Conservation (phyloP, 345 rosid species). For the Trapa incisa region DNA sequence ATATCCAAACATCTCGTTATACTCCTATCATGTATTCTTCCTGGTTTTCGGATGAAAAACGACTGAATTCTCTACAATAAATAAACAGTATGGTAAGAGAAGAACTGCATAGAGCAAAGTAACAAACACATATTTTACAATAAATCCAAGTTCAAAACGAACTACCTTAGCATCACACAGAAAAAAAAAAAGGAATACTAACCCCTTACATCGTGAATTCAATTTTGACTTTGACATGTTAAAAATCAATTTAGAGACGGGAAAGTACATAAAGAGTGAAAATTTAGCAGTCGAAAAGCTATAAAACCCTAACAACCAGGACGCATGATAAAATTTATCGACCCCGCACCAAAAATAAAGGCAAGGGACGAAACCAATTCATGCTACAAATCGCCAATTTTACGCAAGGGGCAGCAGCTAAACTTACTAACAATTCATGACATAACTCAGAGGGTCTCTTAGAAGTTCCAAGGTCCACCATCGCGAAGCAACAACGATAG, state of each 20-base stretch:
- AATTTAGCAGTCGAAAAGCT: too few species aligned
- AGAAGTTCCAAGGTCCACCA: too few species aligned
- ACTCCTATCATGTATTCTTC: slow-evolving; percentile 23
- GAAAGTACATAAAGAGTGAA: not conserved
- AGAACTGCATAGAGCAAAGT: not conserved
- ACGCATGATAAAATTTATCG: not conserved
- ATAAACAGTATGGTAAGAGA: slow-evolving; percentile 7
- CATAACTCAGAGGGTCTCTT: too few species aligned
- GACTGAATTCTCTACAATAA: slow-evolving; percentile 37
- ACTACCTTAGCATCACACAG: not conserved
- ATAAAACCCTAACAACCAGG: not conserved
- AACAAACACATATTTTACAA: not conserved
- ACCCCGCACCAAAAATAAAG: not conserved
- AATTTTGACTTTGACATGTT: not conserved
- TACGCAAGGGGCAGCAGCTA: too few species aligned
- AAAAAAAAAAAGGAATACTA: not conserved
- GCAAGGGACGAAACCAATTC: not conserved
- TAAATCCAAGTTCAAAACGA: not conserved
- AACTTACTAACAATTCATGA: too few species aligned
- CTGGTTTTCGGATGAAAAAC: slow-evolving; percentile 36
- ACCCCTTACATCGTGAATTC: not conserved
- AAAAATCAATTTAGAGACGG: not conserved
- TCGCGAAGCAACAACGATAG: too few species aligned
- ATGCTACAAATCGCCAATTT: not conserved
- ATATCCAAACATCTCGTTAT: slow-evolving; percentile 26